Percentiles rank a stretch among this genome's conserved stretches.
These are phyloP conservation scores for Pterocarpus santalinus DNA, from an alignment of 306 rosid genomes.

Conservation along the genomic window DNA sequence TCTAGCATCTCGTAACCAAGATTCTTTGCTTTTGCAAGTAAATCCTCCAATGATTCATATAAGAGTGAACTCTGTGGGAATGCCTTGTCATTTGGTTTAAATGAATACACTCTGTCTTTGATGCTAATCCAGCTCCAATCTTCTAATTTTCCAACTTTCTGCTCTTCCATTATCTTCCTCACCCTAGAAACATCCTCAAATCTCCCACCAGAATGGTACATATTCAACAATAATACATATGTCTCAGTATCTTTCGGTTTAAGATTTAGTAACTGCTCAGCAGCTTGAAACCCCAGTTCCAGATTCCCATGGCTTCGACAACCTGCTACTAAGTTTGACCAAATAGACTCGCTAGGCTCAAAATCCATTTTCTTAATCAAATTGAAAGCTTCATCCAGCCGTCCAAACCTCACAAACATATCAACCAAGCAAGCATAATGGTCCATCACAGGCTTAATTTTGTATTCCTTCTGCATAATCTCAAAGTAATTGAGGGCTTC, in stretches of 20 bases:
- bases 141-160: slow-evolving; percentile 63
- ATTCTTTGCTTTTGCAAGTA: slow-evolving; percentile 63
- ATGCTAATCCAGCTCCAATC: slow-evolving; percentile 97
- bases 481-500: slow-evolving; percentile 80
- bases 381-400: slow-evolving; percentile 74
- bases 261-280: slow-evolving; percentile 78
- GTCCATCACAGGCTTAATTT: slow-evolving; percentile 87
- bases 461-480: slow-evolving; percentile 80
- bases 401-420: slow-evolving; percentile 78
- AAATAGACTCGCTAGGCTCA: slow-evolving; percentile 76
- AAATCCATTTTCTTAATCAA: slow-evolving; percentile 69
- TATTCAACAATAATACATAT: slow-evolving; percentile 64
- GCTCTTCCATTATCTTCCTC: slow-evolving; percentile 76
- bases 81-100: slow-evolving; percentile 69
- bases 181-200: slow-evolving; percentile 75
- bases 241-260: slow-evolving; percentile 73
- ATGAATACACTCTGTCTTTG: slow-evolving; percentile 73
- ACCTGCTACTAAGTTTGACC: slow-evolving; percentile 79
- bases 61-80: slow-evolving; percentile 50
- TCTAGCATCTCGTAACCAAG: slow-evolving; percentile 69
- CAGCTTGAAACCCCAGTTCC: slow-evolving; percentile 74
- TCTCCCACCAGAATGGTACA: slow-evolving; percentile 69
- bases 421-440: slow-evolving; percentile 82
- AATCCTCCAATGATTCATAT: slow-evolving; percentile 61
- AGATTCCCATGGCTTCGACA: slow-evolving; percentile 74